phyloP scores from a whole-genome alignment of 306 rosid genomes.

The Lotus japonicus region DNA sequence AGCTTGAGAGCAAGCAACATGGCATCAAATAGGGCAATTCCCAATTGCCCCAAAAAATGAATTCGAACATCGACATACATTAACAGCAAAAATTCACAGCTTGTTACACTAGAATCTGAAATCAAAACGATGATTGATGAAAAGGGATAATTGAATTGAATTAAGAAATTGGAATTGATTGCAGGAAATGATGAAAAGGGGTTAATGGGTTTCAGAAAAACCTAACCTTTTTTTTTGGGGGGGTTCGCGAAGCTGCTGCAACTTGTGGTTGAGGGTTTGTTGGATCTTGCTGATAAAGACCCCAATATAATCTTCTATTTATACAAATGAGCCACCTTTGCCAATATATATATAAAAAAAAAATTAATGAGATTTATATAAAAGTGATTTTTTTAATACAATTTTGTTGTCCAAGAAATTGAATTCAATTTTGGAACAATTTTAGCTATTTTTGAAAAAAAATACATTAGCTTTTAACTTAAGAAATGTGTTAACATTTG shows the following conservation, averaged over 20 bases:
- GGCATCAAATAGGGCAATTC: slow-evolving; percentile 11
- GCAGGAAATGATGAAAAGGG: not conserved
- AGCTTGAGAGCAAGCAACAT: not conserved
- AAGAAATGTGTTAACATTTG: too few relatives aligned
- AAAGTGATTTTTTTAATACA: too few relatives aligned
- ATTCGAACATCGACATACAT: not conserved
- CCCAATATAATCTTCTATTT: slow-evolving; percentile 18
- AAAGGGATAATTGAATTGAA: too few relatives aligned
- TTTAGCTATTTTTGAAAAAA: too few relatives aligned
- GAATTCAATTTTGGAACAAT: too few relatives aligned
- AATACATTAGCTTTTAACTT: too few relatives aligned
- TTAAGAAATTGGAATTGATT: not conserved
- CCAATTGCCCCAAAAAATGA: not conserved
- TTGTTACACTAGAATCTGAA: not conserved
- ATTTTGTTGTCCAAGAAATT: too few relatives aligned
- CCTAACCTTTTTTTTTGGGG: slow-evolving; percentile 8
- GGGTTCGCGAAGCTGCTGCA: not conserved
- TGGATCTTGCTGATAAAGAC: slow-evolving; percentile 32
- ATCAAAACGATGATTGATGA: not conserved
- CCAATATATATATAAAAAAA: not conserved
- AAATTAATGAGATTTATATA: too few relatives aligned
- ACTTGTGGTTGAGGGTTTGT: slow-evolving; percentile 3
- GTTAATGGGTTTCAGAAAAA: not conserved
- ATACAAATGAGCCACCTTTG: not conserved
- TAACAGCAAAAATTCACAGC: not conserved